Evolutionary conservation across 208 protist genomes (phyloP), one percentile per base, ranked within the genome.

Genomic region (Leishmania aethiopica): DNA sequence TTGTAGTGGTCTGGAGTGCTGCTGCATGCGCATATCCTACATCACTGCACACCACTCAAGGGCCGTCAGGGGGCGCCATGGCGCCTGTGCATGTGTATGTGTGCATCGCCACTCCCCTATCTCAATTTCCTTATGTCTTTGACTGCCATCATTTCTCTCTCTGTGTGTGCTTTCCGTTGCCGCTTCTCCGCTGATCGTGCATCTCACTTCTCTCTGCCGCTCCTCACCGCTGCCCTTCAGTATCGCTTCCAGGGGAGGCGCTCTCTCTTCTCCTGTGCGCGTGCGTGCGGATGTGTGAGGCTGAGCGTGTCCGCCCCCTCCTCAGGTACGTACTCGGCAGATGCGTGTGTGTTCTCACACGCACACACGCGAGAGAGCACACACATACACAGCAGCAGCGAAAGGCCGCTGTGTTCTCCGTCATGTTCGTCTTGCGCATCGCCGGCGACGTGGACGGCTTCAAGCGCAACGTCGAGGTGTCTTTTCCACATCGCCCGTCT

Each of bases 391-490:
- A 49, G 8, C 45, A 49, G 45, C 25, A 19, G 32, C 2, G 5
- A 5, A 32, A 53, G 42, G 10, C 70, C 28, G 70, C 28, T 35
- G 45, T 45, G 2, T 51, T 55, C 40, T 37, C 6, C 7, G 89
- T 85, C 78, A 71, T 88, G 37, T 89, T 95, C 55, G 45, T 85
- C 32, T 69, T 87, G 53, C 74, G 84, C n/a, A 86, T 88, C 47
- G 86, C 87, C 17, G 83, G 82, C 4, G 80, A 84, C 47, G 80
- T 81, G 40, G n/a, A 25, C 8, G 70, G 83, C 35, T 70, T 51
- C 55, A 83, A 75, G 70, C 79, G 77, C 62, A 94, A 95, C 87
- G 75, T 94, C 57, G 81, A 86, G 51, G 75, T 96, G 28, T 78
- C 86, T 32, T 97, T 96, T 59, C 62, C 70, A n/a, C 42, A n/a